Conservation (phyloP, 495 filamentous ascomycete species). For the Xylaria cubensis region DNA sequence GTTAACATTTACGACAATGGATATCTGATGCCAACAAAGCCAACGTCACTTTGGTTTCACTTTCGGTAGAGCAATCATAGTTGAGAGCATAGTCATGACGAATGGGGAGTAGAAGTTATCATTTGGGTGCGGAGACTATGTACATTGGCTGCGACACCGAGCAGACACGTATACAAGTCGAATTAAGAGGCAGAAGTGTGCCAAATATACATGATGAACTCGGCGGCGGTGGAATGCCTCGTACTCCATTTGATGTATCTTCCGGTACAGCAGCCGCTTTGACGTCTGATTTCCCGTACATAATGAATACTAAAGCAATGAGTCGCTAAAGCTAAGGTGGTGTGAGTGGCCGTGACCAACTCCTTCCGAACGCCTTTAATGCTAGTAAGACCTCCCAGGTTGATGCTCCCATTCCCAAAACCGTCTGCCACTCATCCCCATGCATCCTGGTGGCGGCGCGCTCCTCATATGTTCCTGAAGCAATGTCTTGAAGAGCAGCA, state of each 20-base stretch:
- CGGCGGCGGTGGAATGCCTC: not conserved
- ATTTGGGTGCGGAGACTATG: not conserved
- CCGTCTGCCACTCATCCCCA: conserved; percentile 16
- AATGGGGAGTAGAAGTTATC: not conserved
- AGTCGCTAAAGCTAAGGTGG: conserved; percentile 18
- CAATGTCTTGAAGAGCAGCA: conserved; percentile 21
- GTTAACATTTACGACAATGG: not conserved
- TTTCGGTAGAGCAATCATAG: not conserved
- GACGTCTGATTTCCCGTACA: conserved; percentile 7
- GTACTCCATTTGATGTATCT: not conserved
- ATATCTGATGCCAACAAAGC: not conserved
- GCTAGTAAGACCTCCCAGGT: conserved; percentile 15
- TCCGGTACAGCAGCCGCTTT: conserved; percentile 6
- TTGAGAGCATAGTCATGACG: not conserved
- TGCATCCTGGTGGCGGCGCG: conserved; percentile 13
- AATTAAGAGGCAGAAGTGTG: not conserved
- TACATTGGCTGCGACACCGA: conserved; percentile 9
- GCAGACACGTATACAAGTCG: not conserved
- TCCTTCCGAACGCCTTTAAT: conserved; percentile 27
- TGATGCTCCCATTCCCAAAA: conserved; percentile 20
- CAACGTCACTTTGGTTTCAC: not conserved
- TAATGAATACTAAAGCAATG: conserved; percentile 21
- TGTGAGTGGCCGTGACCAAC: conserved; percentile 14
- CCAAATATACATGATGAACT: conserved; percentile 1
- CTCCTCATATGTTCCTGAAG: conserved; percentile 9